A percentile compares a stretch with the other conserved stretches of the same genome.
phyloP scores from a whole-genome alignment of 352 stramenopile genomes.

The Peronospora farinosa region DNA sequence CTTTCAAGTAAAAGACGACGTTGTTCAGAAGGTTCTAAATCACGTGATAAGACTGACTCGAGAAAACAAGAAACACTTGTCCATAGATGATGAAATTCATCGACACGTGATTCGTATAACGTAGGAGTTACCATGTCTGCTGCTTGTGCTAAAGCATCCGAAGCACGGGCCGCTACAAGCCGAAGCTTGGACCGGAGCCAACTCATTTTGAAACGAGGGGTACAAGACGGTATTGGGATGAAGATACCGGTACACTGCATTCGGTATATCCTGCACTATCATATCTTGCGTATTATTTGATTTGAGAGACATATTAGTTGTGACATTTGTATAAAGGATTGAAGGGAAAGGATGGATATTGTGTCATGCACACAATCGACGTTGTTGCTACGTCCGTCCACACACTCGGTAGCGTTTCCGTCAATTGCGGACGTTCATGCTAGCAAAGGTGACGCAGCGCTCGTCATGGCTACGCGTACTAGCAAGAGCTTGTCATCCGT shows the following conservation, averaged over 20 bases:
- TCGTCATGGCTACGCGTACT: slow-evolving; percentile 24
- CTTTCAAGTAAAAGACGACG: slow-evolving; percentile 70
- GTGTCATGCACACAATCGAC: background rate
- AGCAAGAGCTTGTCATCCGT: slow-evolving; percentile 14
- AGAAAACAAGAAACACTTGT: slow-evolving; percentile 71
- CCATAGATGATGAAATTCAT: slow-evolving; percentile 85
- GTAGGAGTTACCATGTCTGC: slow-evolving; percentile 73
- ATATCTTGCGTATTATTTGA: too few relatives aligned
- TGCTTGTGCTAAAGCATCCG: slow-evolving; percentile 63
- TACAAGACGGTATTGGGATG: background rate
- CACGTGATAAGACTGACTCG: slow-evolving; percentile 56
- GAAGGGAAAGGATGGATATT: too few relatives aligned
- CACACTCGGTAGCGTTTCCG: too few relatives aligned
- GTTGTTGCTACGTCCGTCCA: too few relatives aligned
- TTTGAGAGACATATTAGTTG: too few relatives aligned
- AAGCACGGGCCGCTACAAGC: slow-evolving; percentile 65
- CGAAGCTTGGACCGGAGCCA: slow-evolving; percentile 77
- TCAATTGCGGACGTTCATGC: slow-evolving; percentile 10
- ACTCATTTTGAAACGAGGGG: slow-evolving; percentile 30
- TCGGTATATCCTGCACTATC: too few relatives aligned
- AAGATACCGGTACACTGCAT: background rate
- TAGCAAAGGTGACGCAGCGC: slow-evolving; percentile 24
- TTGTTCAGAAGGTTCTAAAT: slow-evolving; percentile 64
- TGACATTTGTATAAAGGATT: too few relatives aligned
- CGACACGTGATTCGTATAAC: slow-evolving; percentile 73